These are phyloP conservation scores for Diaporthe aspalathi DNA, from an alignment of 2,329 filamentous ascomycete species.

Conservation along the genomic window DNA sequence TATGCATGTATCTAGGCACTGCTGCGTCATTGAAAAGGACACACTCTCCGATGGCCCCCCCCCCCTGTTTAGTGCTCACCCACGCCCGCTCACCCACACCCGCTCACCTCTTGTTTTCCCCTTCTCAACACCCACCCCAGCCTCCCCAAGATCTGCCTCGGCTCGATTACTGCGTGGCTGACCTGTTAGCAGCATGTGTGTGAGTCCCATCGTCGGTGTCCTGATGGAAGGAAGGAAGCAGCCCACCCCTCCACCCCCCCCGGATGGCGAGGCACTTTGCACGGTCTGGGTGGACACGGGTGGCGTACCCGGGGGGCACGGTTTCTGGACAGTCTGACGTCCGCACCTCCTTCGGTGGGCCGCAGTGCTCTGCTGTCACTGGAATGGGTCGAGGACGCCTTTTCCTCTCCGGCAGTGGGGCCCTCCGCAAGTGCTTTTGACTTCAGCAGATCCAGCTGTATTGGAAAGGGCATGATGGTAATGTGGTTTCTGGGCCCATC, in stretches of 20 bases:
- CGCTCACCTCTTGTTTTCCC: neutral
- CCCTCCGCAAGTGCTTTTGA: too few relatives aligned
- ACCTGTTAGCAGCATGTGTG: neutral
- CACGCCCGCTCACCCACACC: too few relatives aligned
- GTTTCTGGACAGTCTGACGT: slow-evolving; percentile 7
- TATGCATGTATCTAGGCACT: slow-evolving; percentile 1
- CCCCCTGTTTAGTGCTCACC: slow-evolving; percentile 13
- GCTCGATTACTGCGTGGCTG: slow-evolving; percentile 1
- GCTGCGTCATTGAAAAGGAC: slow-evolving; percentile 15
- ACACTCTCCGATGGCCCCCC: neutral
- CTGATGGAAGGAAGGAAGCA: neutral
- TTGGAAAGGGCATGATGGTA: neutral
- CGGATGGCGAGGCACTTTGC: neutral
- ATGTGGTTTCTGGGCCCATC: neutral
- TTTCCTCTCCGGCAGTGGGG: neutral
- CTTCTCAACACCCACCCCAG: neutral
- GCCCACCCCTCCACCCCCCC: neutral
- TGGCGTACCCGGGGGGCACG: slow-evolving; percentile 22
- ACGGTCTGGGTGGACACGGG: neutral
- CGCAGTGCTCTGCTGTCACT: neutral
- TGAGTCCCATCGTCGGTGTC: slow-evolving; percentile 1
- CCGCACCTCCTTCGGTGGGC: slow-evolving; percentile 9
- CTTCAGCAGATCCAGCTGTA: neutral
- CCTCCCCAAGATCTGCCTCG: slow-evolving; percentile 18
- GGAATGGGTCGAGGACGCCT: neutral